Evolutionary conservation across 768 basidiomycete species (phyloP).

Genomic region (Nidularia sp.): DNA sequence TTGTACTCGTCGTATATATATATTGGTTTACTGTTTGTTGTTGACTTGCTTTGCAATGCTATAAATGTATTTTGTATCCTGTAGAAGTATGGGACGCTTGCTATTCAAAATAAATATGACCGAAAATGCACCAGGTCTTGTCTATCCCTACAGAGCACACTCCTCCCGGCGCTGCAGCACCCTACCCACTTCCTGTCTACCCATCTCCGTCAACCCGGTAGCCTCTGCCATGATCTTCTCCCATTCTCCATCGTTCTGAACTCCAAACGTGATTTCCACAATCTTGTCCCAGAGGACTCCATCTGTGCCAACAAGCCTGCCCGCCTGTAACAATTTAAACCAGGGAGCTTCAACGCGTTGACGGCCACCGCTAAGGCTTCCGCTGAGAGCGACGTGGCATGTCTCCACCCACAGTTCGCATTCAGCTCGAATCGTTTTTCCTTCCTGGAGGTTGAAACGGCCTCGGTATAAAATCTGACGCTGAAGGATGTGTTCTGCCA

Average conservation of each 20-base stretch:
- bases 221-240: constrained; percentile 45
- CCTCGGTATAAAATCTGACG: constrained; percentile 80
- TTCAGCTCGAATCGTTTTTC: constrained; percentile 62
- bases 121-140: not conserved
- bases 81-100: too few relatives aligned
- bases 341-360: constrained; percentile 71
- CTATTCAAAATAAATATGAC: too few relatives aligned
- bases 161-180: constrained; percentile 46
- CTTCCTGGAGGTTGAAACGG: constrained; percentile 57
- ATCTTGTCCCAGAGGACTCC: constrained; percentile 47
- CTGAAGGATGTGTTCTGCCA: constrained; percentile 79
- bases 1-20: not conserved
- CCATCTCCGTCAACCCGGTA: constrained; percentile 59
- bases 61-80: constrained; percentile 13
- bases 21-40: constrained; percentile 24
- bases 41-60: constrained; percentile 34
- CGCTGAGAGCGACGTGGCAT: constrained; percentile 55
- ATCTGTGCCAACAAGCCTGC: constrained; percentile 60
- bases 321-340: constrained; percentile 68
- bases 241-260: constrained; percentile 47
- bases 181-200: constrained; percentile 54
- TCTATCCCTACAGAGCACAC: constrained; percentile 6
- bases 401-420: constrained; percentile 83
- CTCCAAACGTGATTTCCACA: constrained; percentile 44
- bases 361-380: constrained; percentile 38